These are phyloP conservation scores for Trametes maxima DNA, from an alignment of 768 basidiomycete genomes.

Conservation along the genomic window DNA sequence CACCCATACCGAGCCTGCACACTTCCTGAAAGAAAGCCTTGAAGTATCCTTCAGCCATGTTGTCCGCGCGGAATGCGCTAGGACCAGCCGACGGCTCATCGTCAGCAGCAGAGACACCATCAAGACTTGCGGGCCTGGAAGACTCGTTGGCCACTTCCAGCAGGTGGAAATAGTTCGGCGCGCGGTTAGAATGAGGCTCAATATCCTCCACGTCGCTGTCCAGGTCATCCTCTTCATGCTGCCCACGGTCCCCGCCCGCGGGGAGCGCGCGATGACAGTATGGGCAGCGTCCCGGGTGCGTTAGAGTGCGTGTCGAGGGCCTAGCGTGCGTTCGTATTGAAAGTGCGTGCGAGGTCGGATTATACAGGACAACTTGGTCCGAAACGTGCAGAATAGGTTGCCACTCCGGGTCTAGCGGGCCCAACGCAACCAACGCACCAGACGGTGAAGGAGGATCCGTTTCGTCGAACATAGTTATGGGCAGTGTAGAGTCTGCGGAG, in stretches of 20 bases:
- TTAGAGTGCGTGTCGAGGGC: slow-evolving; percentile 7
- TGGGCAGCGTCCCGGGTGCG: slow-evolving; percentile 53
- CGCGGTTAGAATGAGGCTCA: slow-evolving; percentile 50
- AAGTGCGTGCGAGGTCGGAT: slow-evolving; percentile 81
- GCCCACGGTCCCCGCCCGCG: slow-evolving; percentile 28
- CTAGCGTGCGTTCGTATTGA: slow-evolving; percentile 51
- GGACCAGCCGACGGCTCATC: background rate
- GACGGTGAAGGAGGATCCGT: slow-evolving; percentile 18
- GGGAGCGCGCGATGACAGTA: slow-evolving; percentile 72
- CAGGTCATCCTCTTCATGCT: slow-evolving; percentile 25
- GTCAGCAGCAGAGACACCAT: slow-evolving; percentile 1
- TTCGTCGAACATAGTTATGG: slow-evolving; percentile 20
- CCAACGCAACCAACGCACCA: slow-evolving; percentile 25
- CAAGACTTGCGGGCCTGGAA: slow-evolving; percentile 36
- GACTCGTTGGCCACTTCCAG: slow-evolving; percentile 71
- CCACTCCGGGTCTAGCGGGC: slow-evolving; percentile 50
- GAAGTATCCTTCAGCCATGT: slow-evolving; percentile 93
- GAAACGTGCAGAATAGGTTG: slow-evolving; percentile 81
- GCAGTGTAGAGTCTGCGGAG: background rate
- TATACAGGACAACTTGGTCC: slow-evolving; percentile 87
- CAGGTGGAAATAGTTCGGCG: slow-evolving; percentile 80
- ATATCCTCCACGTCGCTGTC: slow-evolving; percentile 35
- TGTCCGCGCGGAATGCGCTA: slow-evolving; percentile 61
- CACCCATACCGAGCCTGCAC: slow-evolving; percentile 89
- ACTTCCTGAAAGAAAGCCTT: slow-evolving; percentile 92